phyloP scores from a whole-genome alignment of 805 yeast genomes.

The Saccharomycopsis vini region DNA sequence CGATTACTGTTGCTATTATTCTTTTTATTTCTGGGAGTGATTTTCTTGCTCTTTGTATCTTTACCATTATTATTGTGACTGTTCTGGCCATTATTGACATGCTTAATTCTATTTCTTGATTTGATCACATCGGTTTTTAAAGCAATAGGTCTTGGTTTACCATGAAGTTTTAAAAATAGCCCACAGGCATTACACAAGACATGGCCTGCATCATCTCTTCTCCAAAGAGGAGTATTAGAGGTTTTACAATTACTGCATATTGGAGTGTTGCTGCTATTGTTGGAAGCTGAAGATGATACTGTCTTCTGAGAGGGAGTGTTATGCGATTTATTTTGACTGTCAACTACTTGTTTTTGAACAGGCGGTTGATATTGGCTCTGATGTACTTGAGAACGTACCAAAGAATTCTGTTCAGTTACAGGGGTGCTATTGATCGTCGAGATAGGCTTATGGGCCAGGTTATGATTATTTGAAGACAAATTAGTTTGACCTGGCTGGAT shows the following conservation, averaged over 20 bases:
- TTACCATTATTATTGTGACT: slow-evolving; percentile 2
- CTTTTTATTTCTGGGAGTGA: slow-evolving; percentile 1
- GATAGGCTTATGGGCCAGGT: no score
- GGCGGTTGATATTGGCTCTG: no score
- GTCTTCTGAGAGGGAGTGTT: no score
- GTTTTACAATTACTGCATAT: slow-evolving; percentile 83
- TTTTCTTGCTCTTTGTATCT: slow-evolving; percentile 1
- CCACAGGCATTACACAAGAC: slow-evolving; percentile 96
- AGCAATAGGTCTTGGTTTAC: slow-evolving; percentile 85
- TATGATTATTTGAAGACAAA: no score
- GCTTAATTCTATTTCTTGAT: slow-evolving; percentile 78
- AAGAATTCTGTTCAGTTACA: no score
- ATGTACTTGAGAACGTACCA: no score
- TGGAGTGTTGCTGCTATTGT: no score
- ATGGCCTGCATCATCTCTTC: slow-evolving; percentile 85
- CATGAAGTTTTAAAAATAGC: slow-evolving; percentile 77
- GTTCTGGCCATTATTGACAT: slow-evolving; percentile 20
- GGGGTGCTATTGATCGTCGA: no score
- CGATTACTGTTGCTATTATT: neutral
- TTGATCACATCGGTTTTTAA: slow-evolving; percentile 88
- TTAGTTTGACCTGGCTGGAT: no score
- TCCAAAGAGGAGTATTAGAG: slow-evolving; percentile 90
- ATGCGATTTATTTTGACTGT: no score
- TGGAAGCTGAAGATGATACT: no score
- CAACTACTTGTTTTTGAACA: no score